Conservation (phyloP, 139 green algal genomes). For the Closterium sp. region DNA sequence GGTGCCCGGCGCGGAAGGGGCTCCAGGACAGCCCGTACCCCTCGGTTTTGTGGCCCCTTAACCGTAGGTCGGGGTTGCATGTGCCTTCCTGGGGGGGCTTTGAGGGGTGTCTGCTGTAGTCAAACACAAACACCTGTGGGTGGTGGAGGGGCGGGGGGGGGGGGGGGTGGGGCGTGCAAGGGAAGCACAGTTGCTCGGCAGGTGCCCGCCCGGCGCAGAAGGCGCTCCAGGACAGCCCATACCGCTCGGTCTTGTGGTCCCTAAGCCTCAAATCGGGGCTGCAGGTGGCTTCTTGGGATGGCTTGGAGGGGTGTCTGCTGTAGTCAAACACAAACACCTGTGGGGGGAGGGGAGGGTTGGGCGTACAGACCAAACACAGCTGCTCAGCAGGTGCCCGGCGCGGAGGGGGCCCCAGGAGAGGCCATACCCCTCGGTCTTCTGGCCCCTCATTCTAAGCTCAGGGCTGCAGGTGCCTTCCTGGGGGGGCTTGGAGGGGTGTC, state of each 20-base stretch:
- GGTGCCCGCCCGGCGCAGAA: conserved; percentile 74
- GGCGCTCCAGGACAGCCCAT: conserved; percentile 92
- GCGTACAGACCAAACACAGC: conserved; percentile 47
- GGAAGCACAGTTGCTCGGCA: conserved; percentile 89
- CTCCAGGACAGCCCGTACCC: conserved; percentile 97
- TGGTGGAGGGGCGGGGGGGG: too few species aligned
- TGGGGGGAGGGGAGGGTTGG: not conserved
- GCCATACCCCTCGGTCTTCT: conserved; percentile 87
- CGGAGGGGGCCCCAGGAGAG: conserved; percentile 85
- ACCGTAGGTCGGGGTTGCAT: conserved; percentile 85
- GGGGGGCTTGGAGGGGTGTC: conserved; percentile 87
- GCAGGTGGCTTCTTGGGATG: conserved; percentile 70
- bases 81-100: conserved; percentile 76
- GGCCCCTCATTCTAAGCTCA: conserved; percentile 80
- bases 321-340: conserved; percentile 94
- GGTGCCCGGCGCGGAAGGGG: conserved; percentile 73
- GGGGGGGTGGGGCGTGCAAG: too few species aligned
- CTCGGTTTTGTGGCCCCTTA: conserved; percentile 79
- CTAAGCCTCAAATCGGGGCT: conserved; percentile 84
- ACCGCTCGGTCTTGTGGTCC: conserved; percentile 82
- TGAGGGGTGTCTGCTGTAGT: conserved; percentile 93
- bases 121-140: conserved; percentile 80
- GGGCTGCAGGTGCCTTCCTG: conserved; percentile 76
- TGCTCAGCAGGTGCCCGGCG: conserved; percentile 79
- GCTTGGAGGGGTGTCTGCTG: conserved; percentile 91